Evolutionary conservation across 768 basidiomycete species (phyloP).

Genomic region (Pleurotus cornucopiae): DNA sequence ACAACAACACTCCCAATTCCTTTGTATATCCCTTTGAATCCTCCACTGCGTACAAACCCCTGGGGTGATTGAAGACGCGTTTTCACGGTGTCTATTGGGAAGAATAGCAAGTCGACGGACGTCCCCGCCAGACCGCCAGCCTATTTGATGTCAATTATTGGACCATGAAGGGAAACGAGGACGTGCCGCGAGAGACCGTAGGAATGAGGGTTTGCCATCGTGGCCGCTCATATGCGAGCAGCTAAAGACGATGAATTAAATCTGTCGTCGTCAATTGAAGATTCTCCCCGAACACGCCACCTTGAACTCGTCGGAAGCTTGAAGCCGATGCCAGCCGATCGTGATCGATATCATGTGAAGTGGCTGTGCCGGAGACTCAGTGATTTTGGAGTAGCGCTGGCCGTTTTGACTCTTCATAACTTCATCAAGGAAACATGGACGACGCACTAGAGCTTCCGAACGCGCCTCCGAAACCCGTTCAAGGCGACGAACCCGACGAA

Average conservation of each 20-base stretch:
- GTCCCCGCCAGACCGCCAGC: slow-evolving; percentile 91
- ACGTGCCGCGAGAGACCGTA: slow-evolving; percentile 44
- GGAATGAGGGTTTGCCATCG: slow-evolving; percentile 34
- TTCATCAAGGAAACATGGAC: slow-evolving; percentile 40
- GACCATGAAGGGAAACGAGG: not conserved
- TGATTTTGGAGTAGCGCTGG: not conserved
- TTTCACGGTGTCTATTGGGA: slow-evolving; percentile 95
- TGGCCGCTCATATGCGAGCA: slow-evolving; percentile 7
- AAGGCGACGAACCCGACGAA: slow-evolving; percentile 36
- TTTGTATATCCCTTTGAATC: slow-evolving; percentile 87
- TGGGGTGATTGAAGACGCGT: slow-evolving; percentile 88
- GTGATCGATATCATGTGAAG: too few relatives aligned
- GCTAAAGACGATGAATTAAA: not conserved
- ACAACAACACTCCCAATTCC: slow-evolving; percentile 93
- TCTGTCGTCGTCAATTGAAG: too few relatives aligned
- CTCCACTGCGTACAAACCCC: slow-evolving; percentile 83
- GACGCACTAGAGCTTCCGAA: slow-evolving; percentile 49
- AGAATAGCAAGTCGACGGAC: slow-evolving; percentile 92
- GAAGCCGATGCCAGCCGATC: too few relatives aligned
- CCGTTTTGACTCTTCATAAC: not conserved
- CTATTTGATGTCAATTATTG: slow-evolving; percentile 27
- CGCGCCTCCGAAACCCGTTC: slow-evolving; percentile 29
- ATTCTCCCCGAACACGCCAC: too few relatives aligned
- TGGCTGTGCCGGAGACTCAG: too few relatives aligned
- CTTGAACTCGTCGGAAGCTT: too few relatives aligned